Evolutionary conservation across 345 rosid species (phyloP).

Genomic region (Gossypium ekmanianum): DNA sequence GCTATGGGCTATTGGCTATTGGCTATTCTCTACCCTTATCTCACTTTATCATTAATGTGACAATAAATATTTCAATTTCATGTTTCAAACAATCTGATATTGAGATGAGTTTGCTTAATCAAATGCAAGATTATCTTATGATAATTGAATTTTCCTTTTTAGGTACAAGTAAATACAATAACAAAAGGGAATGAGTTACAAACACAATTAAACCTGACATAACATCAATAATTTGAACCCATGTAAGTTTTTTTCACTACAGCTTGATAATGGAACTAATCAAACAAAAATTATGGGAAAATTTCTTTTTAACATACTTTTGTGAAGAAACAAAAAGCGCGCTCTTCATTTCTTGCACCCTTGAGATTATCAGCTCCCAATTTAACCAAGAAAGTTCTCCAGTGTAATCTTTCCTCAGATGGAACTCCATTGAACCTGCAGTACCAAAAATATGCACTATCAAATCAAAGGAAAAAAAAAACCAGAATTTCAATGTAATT

Average conservation of each 20-base stretch:
- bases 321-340: slow-evolving; percentile 36
- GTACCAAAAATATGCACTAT: background rate
- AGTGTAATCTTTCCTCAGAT: slow-evolving; percentile 79
- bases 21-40: background rate
- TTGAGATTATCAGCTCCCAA: slow-evolving; percentile 82
- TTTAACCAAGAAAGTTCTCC: slow-evolving; percentile 86
- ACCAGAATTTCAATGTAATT: background rate
- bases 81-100: background rate
- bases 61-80: background rate
- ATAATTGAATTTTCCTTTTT: background rate
- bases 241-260: too few species aligned
- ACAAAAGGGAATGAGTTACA: too few species aligned
- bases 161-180: too few species aligned
- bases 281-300: background rate
- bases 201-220: too few species aligned
- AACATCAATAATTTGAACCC: too few species aligned
- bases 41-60: background rate
- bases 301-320: background rate
- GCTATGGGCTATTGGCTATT: background rate
- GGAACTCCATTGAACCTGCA: slow-evolving; percentile 30
- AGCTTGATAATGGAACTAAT: too few species aligned
- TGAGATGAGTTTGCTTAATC: background rate
- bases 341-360: slow-evolving; percentile 82
- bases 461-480: background rate
- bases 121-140: background rate